phyloP scores from a whole-genome alignment of 192 early-diverging fungal species.

The Chytriomyces sp. region DNA sequence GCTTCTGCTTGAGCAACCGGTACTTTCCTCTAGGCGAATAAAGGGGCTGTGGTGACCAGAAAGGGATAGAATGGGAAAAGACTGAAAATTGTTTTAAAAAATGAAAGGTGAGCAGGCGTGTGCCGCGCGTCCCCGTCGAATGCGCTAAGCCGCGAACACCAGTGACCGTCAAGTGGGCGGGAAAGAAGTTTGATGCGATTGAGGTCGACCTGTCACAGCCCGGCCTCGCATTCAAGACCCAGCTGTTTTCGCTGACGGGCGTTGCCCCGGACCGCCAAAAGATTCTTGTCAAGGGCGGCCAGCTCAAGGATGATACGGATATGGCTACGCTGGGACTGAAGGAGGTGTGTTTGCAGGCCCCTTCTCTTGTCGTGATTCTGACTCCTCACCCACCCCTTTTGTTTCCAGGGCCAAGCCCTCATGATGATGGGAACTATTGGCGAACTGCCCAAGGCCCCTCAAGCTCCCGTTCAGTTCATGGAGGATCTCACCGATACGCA shows the following conservation, averaged over 20 bases:
- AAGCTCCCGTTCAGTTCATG: slow-evolving; percentile 70
- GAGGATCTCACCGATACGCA: slow-evolving; percentile 93
- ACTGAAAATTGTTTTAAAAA: not conserved
- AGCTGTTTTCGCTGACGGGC: slow-evolving; percentile 87
- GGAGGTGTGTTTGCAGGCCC: too few relatives aligned
- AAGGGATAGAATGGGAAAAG: too few relatives aligned
- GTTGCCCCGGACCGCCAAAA: slow-evolving; percentile 93
- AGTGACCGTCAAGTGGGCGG: slow-evolving; percentile 91
- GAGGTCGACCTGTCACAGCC: slow-evolving; percentile 75
- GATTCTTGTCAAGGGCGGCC: slow-evolving; percentile 90
- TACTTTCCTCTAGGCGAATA: too few relatives aligned
- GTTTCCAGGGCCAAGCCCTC: too few relatives aligned
- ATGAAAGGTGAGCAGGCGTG: not conserved
- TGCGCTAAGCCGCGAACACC: not conserved
- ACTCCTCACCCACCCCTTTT: too few relatives aligned
- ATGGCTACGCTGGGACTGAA: slow-evolving; percentile 14
- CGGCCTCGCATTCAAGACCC: slow-evolving; percentile 80
- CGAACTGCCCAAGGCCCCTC: slow-evolving; percentile 85
- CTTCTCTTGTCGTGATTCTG: too few relatives aligned
- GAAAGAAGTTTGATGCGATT: slow-evolving; percentile 80
- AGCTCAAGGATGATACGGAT: slow-evolving; percentile 68
- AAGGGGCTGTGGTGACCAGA: too few relatives aligned
- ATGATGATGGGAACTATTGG: slow-evolving; percentile 98
- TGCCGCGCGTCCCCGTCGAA: not conserved
- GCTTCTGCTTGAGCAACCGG: not conserved